A percentile compares a stretch with the other conserved stretches of the same genome.
Conservation (phyloP, 2,329 filamentous ascomycete genomes). For the Ophiostoma sp. region DNA sequence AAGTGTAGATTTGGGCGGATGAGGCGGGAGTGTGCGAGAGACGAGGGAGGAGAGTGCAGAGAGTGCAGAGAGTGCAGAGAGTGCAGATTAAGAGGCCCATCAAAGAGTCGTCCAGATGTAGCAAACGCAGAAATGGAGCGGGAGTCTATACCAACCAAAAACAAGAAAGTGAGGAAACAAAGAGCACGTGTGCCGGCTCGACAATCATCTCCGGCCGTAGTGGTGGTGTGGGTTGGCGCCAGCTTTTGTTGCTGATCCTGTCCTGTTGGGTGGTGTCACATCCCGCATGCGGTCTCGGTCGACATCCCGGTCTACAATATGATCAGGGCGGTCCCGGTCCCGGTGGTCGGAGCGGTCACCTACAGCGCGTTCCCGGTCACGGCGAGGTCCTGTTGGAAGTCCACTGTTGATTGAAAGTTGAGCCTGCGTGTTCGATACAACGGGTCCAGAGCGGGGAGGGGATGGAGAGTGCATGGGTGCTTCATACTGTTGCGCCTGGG, state of each 20-base stretch:
- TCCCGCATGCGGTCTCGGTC: constrained; percentile 25
- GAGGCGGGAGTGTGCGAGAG: background rate
- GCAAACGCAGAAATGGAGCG: background rate
- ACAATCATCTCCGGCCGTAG: constrained; percentile 23
- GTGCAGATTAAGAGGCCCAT: background rate
- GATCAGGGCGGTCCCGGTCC: constrained; percentile 23
- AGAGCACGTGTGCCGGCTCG: background rate
- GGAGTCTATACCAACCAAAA: constrained; percentile 10
- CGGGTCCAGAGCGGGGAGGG: constrained; percentile 24
- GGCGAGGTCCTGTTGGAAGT: constrained; percentile 17
- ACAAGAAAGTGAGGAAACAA: background rate
- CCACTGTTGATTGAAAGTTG: constrained; percentile 27
- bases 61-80: background rate
- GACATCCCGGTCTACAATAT: constrained; percentile 14
- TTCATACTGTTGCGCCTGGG: constrained; percentile 45
- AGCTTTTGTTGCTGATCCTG: constrained; percentile 21
- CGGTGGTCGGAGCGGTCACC: constrained; percentile 10
- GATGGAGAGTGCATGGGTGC: constrained; percentile 24
- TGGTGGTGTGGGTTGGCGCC: constrained; percentile 16
- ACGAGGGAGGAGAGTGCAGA: background rate
- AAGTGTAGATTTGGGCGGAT: background rate
- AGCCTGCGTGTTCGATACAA: constrained; percentile 23
- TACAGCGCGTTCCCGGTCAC: constrained; percentile 20
- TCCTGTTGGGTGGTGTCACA: constrained; percentile 25
- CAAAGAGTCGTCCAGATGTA: background rate